phyloP scores from a whole-genome alignment of 495 filamentous ascomycete genomes.

The Penicillium coprophilum region DNA sequence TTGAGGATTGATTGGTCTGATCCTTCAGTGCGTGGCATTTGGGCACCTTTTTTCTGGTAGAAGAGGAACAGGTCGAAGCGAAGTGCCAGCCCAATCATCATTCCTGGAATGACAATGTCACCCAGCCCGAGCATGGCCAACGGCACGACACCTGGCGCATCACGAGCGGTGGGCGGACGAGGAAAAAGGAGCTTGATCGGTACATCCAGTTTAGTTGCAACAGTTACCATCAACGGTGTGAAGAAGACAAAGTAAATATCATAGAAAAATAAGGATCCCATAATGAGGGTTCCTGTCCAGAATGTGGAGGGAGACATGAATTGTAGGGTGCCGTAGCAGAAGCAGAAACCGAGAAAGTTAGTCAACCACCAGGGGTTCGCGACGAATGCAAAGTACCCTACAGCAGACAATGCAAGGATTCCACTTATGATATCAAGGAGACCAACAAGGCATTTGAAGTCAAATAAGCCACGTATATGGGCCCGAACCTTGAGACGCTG shows the following conservation, averaged over 20 bases:
- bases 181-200: constrained; percentile 93
- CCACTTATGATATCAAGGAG: constrained; percentile 59
- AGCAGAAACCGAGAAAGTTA: constrained; percentile 82
- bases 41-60: constrained; percentile 62
- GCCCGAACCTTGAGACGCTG: constrained; percentile 49
- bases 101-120: constrained; percentile 91
- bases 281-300: constrained; percentile 72
- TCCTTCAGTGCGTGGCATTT: constrained; percentile 38
- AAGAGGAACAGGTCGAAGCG: constrained; percentile 86
- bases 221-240: constrained; percentile 94
- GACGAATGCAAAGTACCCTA: constrained; percentile 68
- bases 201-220: constrained; percentile 85
- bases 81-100: constrained; percentile 83
- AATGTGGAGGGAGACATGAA: constrained; percentile 92
- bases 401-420: constrained; percentile 55
- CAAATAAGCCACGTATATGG: constrained; percentile 44
- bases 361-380: constrained; percentile 76
- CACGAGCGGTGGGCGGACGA: constrained; percentile 50
- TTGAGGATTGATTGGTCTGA: constrained; percentile 42
- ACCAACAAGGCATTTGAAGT: constrained; percentile 47
- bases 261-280: constrained; percentile 83
- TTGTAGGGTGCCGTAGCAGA: constrained; percentile 78
- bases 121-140: constrained; percentile 89
- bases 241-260: constrained; percentile 98
- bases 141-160: constrained; percentile 41